phyloP scores from a whole-genome alignment of 1,284 basidiomycete genomes.

The Inonotus hispidus region DNA sequence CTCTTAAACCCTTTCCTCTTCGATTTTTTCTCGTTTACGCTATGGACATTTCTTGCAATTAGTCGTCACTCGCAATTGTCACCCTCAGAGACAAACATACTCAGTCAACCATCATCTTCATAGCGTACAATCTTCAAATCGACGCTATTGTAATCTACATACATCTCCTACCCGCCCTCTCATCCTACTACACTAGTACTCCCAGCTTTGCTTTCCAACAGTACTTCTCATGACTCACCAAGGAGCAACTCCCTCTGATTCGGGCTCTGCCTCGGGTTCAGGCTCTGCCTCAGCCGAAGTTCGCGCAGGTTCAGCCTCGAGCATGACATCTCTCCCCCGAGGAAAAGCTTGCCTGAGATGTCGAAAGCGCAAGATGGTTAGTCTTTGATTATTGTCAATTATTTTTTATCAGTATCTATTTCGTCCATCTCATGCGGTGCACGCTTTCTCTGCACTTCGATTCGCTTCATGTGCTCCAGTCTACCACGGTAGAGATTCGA shows the following conservation, averaged over 20 bases:
- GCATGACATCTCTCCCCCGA: constrained; percentile 14
- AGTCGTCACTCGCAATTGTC: neutral
- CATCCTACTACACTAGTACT: neutral
- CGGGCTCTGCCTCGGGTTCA: neutral
- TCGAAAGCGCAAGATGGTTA: constrained; percentile 31
- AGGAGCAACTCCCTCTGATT: neutral
- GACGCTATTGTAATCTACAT: neutral
- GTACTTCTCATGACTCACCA: neutral
- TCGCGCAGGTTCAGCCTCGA: neutral
- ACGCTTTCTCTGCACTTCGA: neutral
- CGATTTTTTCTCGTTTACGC: neutral
- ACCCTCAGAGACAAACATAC: neutral
- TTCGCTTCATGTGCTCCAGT: constrained; percentile 16
- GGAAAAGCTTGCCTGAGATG: constrained; percentile 68
- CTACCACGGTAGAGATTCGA: constrained; percentile 23
- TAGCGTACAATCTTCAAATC: neutral
- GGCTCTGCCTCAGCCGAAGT: neutral
- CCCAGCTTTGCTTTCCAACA: neutral
- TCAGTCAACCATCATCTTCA: neutral
- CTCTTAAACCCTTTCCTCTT: neutral
- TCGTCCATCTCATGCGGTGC: neutral
- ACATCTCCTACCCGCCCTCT: neutral
- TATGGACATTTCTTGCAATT: neutral
- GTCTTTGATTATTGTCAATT: neutral
- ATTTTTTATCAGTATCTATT: neutral